These are phyloP conservation scores for Pleurotus tuber-regium DNA, from an alignment of 768 basidiomycete species.

Conservation along the genomic window DNA sequence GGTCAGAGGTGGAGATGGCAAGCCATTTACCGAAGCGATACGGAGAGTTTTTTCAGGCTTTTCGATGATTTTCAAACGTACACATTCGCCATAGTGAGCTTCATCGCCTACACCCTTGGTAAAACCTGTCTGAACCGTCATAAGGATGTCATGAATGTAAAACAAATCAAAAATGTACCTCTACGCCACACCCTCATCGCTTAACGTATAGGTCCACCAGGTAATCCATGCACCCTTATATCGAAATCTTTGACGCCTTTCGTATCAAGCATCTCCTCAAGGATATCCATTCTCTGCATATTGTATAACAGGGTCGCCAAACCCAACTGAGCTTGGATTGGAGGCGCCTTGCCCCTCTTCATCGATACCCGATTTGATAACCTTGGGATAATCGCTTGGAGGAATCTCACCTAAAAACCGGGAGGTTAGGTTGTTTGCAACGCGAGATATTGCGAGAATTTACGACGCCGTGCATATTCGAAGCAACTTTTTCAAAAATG, in stretches of 20 bases:
- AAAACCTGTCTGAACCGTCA: neutral
- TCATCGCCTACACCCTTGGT: neutral
- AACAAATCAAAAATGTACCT: neutral
- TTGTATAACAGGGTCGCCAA: neutral
- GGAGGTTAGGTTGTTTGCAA: no score
- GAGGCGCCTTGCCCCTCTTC: neutral
- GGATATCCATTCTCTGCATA: neutral
- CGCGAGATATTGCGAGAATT: no score
- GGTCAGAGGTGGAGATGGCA: neutral
- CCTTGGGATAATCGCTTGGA: neutral
- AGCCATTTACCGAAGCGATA: conserved; percentile 1
- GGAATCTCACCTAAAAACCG: neutral
- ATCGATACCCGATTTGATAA: neutral
- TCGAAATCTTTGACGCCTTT: neutral
- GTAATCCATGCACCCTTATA: neutral
- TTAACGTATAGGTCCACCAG: neutral
- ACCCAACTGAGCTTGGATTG: neutral
- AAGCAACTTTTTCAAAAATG: no score
- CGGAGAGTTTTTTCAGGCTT: neutral
- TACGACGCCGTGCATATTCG: no score
- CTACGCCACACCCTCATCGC: neutral
- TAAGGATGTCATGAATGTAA: neutral
- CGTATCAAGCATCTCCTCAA: neutral
- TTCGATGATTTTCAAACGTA: neutral
- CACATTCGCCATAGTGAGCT: neutral